A percentile compares a stretch with the other conserved stretches of the same genome.
Conservation (phyloP, 306 rosid species). For the Cyamopsis tetragonoloba region DNA sequence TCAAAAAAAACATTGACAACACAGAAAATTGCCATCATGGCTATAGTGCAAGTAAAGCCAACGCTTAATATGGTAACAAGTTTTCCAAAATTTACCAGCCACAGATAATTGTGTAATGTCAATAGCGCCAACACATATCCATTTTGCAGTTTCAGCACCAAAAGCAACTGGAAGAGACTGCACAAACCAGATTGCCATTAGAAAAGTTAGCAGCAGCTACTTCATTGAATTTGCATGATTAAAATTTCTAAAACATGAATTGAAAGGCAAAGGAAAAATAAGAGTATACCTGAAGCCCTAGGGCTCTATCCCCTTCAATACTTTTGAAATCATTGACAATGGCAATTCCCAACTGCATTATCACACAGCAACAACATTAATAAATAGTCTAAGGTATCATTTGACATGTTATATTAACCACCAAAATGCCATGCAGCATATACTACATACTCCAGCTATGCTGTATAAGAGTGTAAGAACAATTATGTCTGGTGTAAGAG, state of each 20-base stretch:
- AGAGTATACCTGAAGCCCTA: slow-evolving; percentile 85
- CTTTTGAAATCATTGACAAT: slow-evolving; percentile 99
- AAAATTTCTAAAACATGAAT: neutral
- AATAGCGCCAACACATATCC: slow-evolving; percentile 98
- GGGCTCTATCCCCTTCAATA: slow-evolving; percentile 92
- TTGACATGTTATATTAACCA: slow-evolving; percentile 2
- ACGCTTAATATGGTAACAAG: neutral
- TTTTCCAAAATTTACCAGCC: slow-evolving; percentile 56
- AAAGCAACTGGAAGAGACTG: slow-evolving; percentile 99
- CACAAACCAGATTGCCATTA: slow-evolving; percentile 32
- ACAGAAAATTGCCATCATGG: no score
- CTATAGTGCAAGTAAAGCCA: no score
- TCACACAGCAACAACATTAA: neutral
- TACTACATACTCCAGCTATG: slow-evolving; percentile 85
- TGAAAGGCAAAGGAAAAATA: neutral
- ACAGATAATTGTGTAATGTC: slow-evolving; percentile 88
- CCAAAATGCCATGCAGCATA: slow-evolving; percentile 13
- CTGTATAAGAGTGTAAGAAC: slow-evolving; percentile 90
- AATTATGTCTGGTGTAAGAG: slow-evolving; percentile 82
- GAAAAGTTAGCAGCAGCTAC: slow-evolving; percentile 24
- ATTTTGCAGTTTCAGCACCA: slow-evolving; percentile 92
- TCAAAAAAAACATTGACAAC: no score
- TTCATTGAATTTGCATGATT: slow-evolving; percentile 6
- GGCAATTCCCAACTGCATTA: slow-evolving; percentile 85
- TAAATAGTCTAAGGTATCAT: neutral